phyloP scores from a whole-genome alignment of 2,329 filamentous ascomycete species.

The Aspergillus sp. region DNA sequence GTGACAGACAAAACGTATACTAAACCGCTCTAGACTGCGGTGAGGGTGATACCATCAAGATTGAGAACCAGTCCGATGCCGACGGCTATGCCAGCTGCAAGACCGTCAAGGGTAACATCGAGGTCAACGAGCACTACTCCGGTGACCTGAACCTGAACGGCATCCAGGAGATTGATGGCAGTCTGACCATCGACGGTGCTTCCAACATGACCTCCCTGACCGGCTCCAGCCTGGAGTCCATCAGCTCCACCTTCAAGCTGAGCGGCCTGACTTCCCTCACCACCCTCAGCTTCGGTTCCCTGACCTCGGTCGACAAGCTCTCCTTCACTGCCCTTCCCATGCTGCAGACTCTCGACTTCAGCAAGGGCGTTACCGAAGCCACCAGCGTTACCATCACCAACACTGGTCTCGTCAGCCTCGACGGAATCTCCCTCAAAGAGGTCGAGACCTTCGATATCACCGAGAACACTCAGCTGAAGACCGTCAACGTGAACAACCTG shows the following conservation, averaged over 20 bases:
- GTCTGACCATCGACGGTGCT: slow-evolving; percentile 51
- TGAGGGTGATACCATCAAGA: slow-evolving; percentile 37
- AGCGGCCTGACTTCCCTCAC: slow-evolving; percentile 66
- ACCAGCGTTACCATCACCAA: slow-evolving; percentile 73
- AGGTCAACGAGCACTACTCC: slow-evolving; percentile 57
- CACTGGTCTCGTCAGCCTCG: slow-evolving; percentile 74
- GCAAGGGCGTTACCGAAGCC: slow-evolving; percentile 65
- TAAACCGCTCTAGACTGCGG: slow-evolving; percentile 16
- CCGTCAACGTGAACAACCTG: slow-evolving; percentile 70
- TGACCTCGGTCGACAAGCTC: slow-evolving; percentile 66
- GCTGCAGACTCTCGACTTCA: slow-evolving; percentile 59
- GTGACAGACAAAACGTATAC: not conserved
- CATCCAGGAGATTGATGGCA: slow-evolving; percentile 57
- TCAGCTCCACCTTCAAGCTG: slow-evolving; percentile 70
- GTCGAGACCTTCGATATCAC: slow-evolving; percentile 74
- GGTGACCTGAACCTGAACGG: slow-evolving; percentile 63
- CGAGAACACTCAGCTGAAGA: slow-evolving; percentile 81
- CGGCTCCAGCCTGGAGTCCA: slow-evolving; percentile 59
- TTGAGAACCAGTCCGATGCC: slow-evolving; percentile 60
- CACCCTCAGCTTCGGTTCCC: slow-evolving; percentile 62
- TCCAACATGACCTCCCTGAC: slow-evolving; percentile 63
- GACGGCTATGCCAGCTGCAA: slow-evolving; percentile 65
- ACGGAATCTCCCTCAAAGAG: slow-evolving; percentile 75
- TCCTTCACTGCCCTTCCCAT: slow-evolving; percentile 69
- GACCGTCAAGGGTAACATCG: slow-evolving; percentile 67